These are phyloP conservation scores for Botrytis byssoidea DNA, from an alignment of 2,329 filamentous ascomycete species.

Conservation along the genomic window DNA sequence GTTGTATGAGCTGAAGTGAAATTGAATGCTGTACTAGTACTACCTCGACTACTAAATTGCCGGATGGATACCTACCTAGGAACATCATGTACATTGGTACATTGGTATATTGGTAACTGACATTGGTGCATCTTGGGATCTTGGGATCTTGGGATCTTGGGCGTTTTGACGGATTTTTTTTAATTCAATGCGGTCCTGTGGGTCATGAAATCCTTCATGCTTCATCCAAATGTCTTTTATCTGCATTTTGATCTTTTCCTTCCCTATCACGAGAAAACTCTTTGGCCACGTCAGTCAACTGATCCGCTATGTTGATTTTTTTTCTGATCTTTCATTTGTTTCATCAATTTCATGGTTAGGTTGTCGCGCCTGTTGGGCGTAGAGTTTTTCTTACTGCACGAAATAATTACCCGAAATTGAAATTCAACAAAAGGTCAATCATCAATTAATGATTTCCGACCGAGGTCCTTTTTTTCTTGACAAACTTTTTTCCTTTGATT, in stretches of 20 bases:
- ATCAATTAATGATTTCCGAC: neutral
- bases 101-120: neutral
- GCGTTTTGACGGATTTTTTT: neutral
- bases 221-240: neutral
- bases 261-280: conserved; percentile 16
- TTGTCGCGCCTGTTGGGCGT: conserved; percentile 11
- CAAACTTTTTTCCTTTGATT: neutral
- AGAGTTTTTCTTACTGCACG: neutral
- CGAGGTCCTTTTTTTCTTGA: neutral
- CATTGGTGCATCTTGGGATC: neutral
- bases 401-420: conserved; percentile 6
- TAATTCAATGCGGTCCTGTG: neutral
- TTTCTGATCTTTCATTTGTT: neutral
- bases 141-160: conserved; percentile 5
- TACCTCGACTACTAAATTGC: neutral
- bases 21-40: conserved; percentile 3
- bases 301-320: conserved; percentile 3
- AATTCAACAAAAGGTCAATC: neutral
- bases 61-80: conserved; percentile 6
- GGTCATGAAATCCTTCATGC: conserved; percentile 1
- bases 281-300: conserved; percentile 15
- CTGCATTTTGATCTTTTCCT: neutral
- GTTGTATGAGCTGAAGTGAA: conserved; percentile 8
- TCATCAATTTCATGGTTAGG: conserved; percentile 13
- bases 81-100: neutral